Evolutionary conservation across 805 yeast genomes (phyloP).

Genomic region (Yarrowia divulgata): DNA sequence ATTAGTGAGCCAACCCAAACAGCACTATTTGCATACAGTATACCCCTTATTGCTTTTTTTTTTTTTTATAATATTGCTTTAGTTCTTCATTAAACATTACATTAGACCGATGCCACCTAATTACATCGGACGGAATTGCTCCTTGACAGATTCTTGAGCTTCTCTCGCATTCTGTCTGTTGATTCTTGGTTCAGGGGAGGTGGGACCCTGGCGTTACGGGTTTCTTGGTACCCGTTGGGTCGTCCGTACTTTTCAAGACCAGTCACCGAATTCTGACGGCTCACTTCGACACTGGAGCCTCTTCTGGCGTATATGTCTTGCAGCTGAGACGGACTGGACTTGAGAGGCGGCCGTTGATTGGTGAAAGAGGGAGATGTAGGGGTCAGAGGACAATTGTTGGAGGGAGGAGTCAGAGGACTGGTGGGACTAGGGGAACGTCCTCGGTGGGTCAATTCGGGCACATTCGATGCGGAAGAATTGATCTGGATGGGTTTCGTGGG

Average conservation of each 20-base stretch:
- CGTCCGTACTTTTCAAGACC: constrained; percentile 19
- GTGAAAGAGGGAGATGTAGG: neutral
- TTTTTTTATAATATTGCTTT: neutral
- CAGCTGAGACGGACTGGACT: constrained; percentile 10
- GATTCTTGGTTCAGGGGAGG: constrained; percentile 21
- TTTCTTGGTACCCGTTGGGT: neutral
- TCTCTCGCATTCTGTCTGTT: constrained; percentile 14
- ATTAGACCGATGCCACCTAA: neutral
- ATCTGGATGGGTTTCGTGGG: neutral
- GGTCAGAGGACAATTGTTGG: neutral
- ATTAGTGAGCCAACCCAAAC: too few relatives aligned
- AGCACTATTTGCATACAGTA: too few relatives aligned
- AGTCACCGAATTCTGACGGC: constrained; percentile 1
- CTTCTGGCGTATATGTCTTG: constrained; percentile 1
- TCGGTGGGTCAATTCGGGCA: neutral
- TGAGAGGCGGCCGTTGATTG: neutral
- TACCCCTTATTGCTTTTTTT: too few relatives aligned
- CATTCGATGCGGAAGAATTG: neutral
- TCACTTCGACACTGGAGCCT: constrained; percentile 2
- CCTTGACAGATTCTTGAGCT: constrained; percentile 4
- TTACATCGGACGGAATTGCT: constrained; percentile 11
- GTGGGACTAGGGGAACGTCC: constrained; percentile 8
- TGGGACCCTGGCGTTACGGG: constrained; percentile 1
- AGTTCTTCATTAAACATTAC: neutral
- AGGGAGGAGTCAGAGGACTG: constrained; percentile 1